Evolutionary conservation across 257 asterid genomes (phyloP), one percentile per base, ranked within the genome.

Genomic region (Coffea eugenioides): DNA sequence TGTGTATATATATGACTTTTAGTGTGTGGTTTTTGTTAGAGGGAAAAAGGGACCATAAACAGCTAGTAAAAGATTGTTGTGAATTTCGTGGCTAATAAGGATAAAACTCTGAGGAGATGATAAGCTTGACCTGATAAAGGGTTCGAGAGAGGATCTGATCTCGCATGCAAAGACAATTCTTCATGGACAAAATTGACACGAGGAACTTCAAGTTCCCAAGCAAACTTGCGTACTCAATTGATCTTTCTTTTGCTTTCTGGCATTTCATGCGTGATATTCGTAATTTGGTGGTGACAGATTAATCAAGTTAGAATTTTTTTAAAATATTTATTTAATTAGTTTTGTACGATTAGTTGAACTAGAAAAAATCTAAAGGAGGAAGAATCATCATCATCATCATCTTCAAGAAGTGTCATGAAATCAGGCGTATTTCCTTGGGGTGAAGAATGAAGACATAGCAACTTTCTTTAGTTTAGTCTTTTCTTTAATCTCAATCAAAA

Each of bases 361-460:
- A 14, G n/a, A 69, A 69, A 79, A 69, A 69, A 70, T 27, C 2
- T 31, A 27, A 73, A 77, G 62, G 70, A 79, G 52, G 7, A 69
- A 61, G 61, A 66, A 76, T 80, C 45, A 77, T 73, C 75, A 57
- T 73, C 82, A 57, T 69, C 71, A 76, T 80, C 45, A 77, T 73
- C 75, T 67, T 73, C 82, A 57, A 84, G 80, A 66, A 59, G 39
- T 34, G 70, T 59, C 81, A 74, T 43, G 75, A 80, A 80, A 67
- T 68, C 43, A 80, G 73, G 77, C 72, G 77, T 73, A 75, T 59
- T 75, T 75, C 62, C 76, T 66, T 80, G 80, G 62, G 69, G 66
- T 67, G 61, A 74, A 75, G 76, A 64, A 76, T 69, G 34, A 34
- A 79, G 49, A 31, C 8, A n/a, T 8, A 16, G 5, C 41, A 34